These are phyloP conservation scores for Salvia rosmarinus DNA, from an alignment of 257 asterid species.

Conservation along the genomic window DNA sequence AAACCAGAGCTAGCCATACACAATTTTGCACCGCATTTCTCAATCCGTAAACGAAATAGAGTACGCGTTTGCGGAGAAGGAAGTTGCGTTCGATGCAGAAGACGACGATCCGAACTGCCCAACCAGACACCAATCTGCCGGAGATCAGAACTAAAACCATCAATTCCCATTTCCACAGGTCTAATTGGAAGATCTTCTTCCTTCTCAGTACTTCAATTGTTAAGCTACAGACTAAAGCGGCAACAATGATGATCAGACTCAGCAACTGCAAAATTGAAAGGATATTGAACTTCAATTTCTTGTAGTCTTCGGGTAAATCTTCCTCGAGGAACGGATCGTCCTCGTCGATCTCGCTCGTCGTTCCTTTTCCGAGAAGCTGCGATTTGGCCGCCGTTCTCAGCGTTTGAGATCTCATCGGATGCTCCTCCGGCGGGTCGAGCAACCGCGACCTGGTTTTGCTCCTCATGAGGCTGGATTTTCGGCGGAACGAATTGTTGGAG, in stretches of 20 bases:
- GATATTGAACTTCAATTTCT: slow-evolving; percentile 55
- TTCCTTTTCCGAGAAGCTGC: slow-evolving; percentile 49
- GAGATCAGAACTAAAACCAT: slow-evolving; percentile 76
- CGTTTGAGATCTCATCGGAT: slow-evolving; percentile 44
- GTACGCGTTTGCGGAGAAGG: slow-evolving; percentile 65
- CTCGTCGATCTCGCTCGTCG: slow-evolving; percentile 60
- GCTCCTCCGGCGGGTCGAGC: slow-evolving; percentile 65
- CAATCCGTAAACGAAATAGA: slow-evolving; percentile 84
- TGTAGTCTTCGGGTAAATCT: slow-evolving; percentile 78
- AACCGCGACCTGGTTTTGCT: slow-evolving; percentile 63
- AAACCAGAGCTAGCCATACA: slow-evolving; percentile 72
- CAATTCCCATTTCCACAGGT: slow-evolving; percentile 84
- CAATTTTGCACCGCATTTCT: slow-evolving; percentile 83
- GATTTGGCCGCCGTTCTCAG: slow-evolving; percentile 43
- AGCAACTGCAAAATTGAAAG: slow-evolving; percentile 56
- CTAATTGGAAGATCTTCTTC: slow-evolving; percentile 39
- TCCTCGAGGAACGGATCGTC: slow-evolving; percentile 85
- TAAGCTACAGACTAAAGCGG: slow-evolving; percentile 54
- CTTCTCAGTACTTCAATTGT: slow-evolving; percentile 42
- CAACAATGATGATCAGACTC: slow-evolving; percentile 60
- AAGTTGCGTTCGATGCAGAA: slow-evolving; percentile 70
- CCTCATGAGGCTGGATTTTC: slow-evolving; percentile 56
- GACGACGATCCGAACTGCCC: slow-evolving; percentile 70
- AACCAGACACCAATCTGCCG: slow-evolving; percentile 82
- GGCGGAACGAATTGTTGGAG: slow-evolving; percentile 53